Evolutionary conservation across 192 early-diverging fungal species (phyloP), one percentile per base, ranked within the genome.

Genomic region (Coemansia erecta): DNA sequence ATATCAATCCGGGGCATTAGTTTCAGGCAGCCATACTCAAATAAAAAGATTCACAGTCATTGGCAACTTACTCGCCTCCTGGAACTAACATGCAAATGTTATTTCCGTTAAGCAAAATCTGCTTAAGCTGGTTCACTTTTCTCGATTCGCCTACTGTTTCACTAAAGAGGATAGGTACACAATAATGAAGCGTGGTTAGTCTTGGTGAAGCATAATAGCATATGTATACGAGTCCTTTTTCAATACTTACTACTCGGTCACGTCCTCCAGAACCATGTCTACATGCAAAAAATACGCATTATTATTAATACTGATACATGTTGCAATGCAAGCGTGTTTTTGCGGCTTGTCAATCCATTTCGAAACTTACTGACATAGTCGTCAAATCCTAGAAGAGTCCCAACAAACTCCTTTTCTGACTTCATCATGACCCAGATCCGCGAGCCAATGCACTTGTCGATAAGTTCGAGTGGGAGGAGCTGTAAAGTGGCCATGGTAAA

Each of bases 381-480:
- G 67, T 99, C 97, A 76, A 99, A 99, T n/a, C 93, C 94, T 4
- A 94, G 81, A 56, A 99, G 82, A 15, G 92, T 95, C 9, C 97
- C 97, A 17, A 88, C 87, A 70, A 99, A 99, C 79, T 99, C 97
- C 81, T 92, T 95, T 60, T 97, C 93, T 17, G 85, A 83, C 82
- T 97, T 97, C 94, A 99, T 95, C 43, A 97, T 72, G 1, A 99
- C 95, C 95, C 94, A 97, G 58, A 99, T 95, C 63, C 88, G 85
- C 56, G 93, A 95, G 21, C 95, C 94, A 56, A 97, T 94, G 81
- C 97, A 99, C 66, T 94, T 91, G 79, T 99, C 97, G 57, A 99
- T 94, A 42, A 99, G 85, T 70, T 99, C 97, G 92, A 82, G 66
- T 14, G 81, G 81, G 37, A 82, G 81, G 4, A 82, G 70, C 58